Evolutionary conservation across 2,329 filamentous ascomycete species (phyloP).

Genomic region (Ceratocystis diversiconidia): DNA sequence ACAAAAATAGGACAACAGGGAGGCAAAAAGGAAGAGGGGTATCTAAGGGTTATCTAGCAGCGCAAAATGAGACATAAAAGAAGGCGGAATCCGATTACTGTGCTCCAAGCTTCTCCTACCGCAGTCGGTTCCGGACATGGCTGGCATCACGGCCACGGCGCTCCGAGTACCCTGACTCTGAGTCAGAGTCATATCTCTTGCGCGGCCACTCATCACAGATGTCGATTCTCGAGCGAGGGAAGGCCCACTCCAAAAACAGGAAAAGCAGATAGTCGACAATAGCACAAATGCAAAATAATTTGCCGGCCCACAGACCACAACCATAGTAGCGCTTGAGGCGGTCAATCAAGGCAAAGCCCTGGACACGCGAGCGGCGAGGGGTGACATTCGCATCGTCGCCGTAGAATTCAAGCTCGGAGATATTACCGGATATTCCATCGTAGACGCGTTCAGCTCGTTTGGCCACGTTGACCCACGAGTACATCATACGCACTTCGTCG

Average conservation of each 20-base stretch:
- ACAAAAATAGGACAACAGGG: neutral
- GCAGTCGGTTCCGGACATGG: neutral
- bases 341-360: slow-evolving; percentile 87
- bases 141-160: slow-evolving; percentile 8
- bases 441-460: slow-evolving; percentile 90
- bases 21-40: neutral
- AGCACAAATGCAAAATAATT: slow-evolving; percentile 88
- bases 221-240: slow-evolving; percentile 74
- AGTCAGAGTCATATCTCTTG: slow-evolving; percentile 33
- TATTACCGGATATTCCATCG: slow-evolving; percentile 76
- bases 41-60: neutral
- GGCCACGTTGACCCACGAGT: slow-evolving; percentile 94
- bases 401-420: slow-evolving; percentile 78
- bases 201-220: slow-evolving; percentile 84
- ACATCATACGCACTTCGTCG: slow-evolving; percentile 95
- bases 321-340: slow-evolving; percentile 92
- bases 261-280: slow-evolving; percentile 90
- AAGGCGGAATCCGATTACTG: neutral
- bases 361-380: slow-evolving; percentile 53
- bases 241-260: slow-evolving; percentile 73
- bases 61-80: neutral
- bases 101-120: neutral
- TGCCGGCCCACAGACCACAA: slow-evolving; percentile 95
- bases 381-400: slow-evolving; percentile 40
- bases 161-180: slow-evolving; percentile 13